Evolutionary conservation across 306 rosid species (phyloP), one percentile per base, ranked within the genome.

Genomic region (Urtica urens): DNA sequence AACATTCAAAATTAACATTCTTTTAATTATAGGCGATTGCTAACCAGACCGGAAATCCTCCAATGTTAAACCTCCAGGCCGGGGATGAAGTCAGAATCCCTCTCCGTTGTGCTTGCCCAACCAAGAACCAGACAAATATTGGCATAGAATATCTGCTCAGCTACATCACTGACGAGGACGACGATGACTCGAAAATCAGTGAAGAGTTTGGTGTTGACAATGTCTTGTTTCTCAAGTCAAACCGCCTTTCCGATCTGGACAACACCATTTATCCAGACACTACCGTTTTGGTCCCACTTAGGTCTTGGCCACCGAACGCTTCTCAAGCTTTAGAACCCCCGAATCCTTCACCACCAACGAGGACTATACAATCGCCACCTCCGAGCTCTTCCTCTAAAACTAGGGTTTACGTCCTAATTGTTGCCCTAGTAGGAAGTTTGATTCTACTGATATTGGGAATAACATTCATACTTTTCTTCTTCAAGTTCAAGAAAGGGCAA

Each of bases 61-160:
- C 21, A 19, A 33, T 30, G 4, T 19, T 24, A 16, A 5, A 30
- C 22, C 8, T 81, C 17, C 11, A 2, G 23, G 0, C 59, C 11
- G 86, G 92, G 23, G 53, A 59, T 16, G 55, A 35, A 17, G 40
- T 90, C 17, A 40, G 1, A 25, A 72, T 81, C 62, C 87, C 94
- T 68, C 95, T 90, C 62, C 68, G 95, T 72, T 90, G 97, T 54
- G 95, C 95, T 66, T 84, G 95, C 65, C 95, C 81, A 34, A 74
- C 97, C 6, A 70, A 68, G 69, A 80, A 74, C 23, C 95, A 81
- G 69, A 74, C 58, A 14, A 62, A 72, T 27, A 28, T 62, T 23
- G 82, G 76, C 10, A 34, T 79, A 25, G 72, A 55, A 38, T 79
- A 72, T 59, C 69, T 84, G 1, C 38, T 84, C 47, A 81, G 85